These are phyloP conservation scores for Lipomyces chichibuensis DNA, from an alignment of 805 yeast genomes.

Conservation along the genomic window DNA sequence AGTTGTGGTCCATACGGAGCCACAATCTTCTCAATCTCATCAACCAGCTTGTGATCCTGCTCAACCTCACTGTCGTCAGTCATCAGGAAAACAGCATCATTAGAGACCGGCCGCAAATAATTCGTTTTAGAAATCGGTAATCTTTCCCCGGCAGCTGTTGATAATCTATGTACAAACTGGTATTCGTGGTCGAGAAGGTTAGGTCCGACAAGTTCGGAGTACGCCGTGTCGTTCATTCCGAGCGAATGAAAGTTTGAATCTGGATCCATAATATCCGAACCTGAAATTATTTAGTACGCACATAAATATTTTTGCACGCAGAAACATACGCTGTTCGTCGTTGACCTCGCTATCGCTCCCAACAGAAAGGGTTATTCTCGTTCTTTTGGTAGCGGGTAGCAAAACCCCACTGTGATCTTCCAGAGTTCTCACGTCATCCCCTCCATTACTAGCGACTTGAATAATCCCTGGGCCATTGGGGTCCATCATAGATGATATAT, in stretches of 20 bases:
- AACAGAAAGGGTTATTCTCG: background rate
- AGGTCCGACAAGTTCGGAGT: constrained; percentile 38
- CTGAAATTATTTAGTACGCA: constrained; percentile 1
- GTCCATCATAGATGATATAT: background rate
- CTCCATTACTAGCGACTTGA: background rate
- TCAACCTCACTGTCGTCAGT: constrained; percentile 34
- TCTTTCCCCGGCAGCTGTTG: constrained; percentile 25
- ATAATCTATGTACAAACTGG: constrained; percentile 32
- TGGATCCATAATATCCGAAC: constrained; percentile 29
- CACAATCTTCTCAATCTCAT: constrained; percentile 34
- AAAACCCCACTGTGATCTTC: constrained; percentile 4
- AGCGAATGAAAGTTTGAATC: constrained; percentile 34
- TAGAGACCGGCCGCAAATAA: constrained; percentile 37
- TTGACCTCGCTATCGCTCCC: constrained; percentile 6
- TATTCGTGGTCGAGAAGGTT: constrained; percentile 34
- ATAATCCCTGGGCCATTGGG: background rate
- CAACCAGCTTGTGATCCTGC: constrained; percentile 32
- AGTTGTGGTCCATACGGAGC: constrained; percentile 36
- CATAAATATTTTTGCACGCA: background rate
- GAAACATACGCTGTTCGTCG: constrained; percentile 20
- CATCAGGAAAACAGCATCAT: constrained; percentile 38
- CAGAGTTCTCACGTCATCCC: background rate
- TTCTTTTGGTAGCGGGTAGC: constrained; percentile 1
- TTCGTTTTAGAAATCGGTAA: constrained; percentile 30
- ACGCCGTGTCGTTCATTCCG: constrained; percentile 38